These are phyloP conservation scores for Gossypium bickii DNA, from an alignment of 345 rosid genomes.

Conservation along the genomic window DNA sequence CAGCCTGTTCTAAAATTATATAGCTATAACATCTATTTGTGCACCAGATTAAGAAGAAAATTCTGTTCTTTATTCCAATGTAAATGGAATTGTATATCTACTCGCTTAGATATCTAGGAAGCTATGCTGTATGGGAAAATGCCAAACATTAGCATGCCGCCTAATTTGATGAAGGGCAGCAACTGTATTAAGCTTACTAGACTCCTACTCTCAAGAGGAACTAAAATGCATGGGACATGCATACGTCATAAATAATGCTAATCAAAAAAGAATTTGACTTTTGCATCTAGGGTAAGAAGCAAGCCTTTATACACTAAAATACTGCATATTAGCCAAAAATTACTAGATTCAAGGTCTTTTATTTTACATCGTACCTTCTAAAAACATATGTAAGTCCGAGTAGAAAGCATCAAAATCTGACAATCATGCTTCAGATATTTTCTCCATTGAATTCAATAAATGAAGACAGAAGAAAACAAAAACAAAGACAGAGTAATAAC, in stretches of 20 bases:
- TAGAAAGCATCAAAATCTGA: background rate
- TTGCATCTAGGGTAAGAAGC: background rate
- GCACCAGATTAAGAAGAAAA: background rate
- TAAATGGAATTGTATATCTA: background rate
- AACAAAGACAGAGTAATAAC: background rate
- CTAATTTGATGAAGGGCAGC: background rate
- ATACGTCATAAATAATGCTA: too few species aligned
- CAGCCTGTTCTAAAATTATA: background rate
- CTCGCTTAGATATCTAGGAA: background rate
- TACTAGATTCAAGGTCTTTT: background rate
- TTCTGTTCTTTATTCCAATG: background rate
- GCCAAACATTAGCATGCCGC: background rate
- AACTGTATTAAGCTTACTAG: background rate
- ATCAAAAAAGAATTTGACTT: too few species aligned
- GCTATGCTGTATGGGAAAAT: background rate
- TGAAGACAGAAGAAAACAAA: slow-evolving; percentile 1
- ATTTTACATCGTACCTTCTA: background rate
- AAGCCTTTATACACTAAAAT: background rate
- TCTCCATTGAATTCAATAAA: background rate
- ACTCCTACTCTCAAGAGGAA: too few species aligned
- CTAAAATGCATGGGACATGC: too few species aligned
- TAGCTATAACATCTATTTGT: background rate
- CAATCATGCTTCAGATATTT: background rate
- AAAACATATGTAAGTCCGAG: background rate
- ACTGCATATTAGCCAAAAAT: background rate